phyloP scores from a whole-genome alignment of 192 early-diverging fungal species.

The Cetraspora pellucida region DNA sequence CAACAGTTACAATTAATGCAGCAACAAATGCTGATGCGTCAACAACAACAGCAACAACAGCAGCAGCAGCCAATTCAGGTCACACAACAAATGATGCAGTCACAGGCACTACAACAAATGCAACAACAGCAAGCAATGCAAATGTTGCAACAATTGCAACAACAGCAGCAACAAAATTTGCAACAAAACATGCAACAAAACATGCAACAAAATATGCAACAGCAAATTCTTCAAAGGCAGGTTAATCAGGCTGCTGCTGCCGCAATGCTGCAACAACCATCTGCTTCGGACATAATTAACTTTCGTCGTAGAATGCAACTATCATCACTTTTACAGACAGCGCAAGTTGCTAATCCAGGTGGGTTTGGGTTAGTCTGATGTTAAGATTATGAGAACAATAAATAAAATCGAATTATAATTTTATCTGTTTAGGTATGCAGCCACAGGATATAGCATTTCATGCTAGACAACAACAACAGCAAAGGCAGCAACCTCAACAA shows the following conservation, averaged over 20 bases:
- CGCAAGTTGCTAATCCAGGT: background rate
- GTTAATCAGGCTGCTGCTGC: background rate
- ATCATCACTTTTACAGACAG: background rate
- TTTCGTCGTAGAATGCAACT: background rate
- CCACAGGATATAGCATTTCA: background rate
- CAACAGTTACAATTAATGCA: background rate
- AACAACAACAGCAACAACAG: slow-evolving; percentile 1
- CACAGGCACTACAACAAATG: background rate
- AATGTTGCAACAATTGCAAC: background rate
- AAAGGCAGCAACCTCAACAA: background rate
- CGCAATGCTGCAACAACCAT: background rate
- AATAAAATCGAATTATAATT: background rate
- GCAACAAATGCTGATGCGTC: background rate
- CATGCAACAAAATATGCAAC: background rate
- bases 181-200: background rate
- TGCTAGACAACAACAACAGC: background rate
- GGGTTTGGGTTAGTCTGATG: background rate
- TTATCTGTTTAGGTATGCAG: background rate
- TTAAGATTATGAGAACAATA: background rate
- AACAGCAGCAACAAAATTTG: slow-evolving; percentile 2
- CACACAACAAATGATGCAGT: background rate
- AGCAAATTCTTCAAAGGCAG: background rate
- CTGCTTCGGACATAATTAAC: background rate
- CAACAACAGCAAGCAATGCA: background rate
- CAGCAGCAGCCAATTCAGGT: background rate